Evolutionary conservation across 768 basidiomycete genomes (phyloP).

Genomic region (Tulasnella calospora): DNA sequence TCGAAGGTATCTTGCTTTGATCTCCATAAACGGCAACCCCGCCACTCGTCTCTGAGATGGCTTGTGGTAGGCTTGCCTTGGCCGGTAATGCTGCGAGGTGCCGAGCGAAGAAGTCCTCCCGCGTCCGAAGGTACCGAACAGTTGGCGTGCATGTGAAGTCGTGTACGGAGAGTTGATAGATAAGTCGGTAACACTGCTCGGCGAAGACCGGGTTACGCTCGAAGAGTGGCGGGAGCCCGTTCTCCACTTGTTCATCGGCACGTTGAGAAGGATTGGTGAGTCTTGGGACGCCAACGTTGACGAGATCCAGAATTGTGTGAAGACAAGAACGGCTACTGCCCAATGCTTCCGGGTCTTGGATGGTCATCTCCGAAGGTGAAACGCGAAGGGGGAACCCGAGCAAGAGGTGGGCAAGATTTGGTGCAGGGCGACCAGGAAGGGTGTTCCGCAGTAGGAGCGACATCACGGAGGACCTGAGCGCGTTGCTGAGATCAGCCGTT

Average conservation of each 20-base stretch:
- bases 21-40: conserved; percentile 63
- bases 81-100: conserved; percentile 77
- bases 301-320: conserved; percentile 72
- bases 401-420: conserved; percentile 84
- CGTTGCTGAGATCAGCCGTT: conserved; percentile 44
- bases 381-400: conserved; percentile 59
- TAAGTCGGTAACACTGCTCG: conserved; percentile 75
- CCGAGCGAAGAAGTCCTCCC: conserved; percentile 82
- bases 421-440: conserved; percentile 53
- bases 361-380: conserved; percentile 53
- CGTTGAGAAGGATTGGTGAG: conserved; percentile 36
- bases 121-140: conserved; percentile 78
- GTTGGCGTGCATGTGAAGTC: conserved; percentile 73
- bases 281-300: conserved; percentile 67
- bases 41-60: conserved; percentile 45
- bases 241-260: conserved; percentile 32
- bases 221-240: conserved; percentile 31
- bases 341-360: conserved; percentile 74
- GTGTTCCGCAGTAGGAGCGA: conserved; percentile 80
- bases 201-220: conserved; percentile 63
- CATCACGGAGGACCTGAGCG: conserved; percentile 69
- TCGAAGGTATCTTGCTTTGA: conserved; percentile 62
- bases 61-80: conserved; percentile 43
- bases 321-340: conserved; percentile 65
- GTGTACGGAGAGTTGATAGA: conserved; percentile 86